Base-by-base conservation (phyloP, 345 rosid genomes). In the Arabis alpina region DNA sequence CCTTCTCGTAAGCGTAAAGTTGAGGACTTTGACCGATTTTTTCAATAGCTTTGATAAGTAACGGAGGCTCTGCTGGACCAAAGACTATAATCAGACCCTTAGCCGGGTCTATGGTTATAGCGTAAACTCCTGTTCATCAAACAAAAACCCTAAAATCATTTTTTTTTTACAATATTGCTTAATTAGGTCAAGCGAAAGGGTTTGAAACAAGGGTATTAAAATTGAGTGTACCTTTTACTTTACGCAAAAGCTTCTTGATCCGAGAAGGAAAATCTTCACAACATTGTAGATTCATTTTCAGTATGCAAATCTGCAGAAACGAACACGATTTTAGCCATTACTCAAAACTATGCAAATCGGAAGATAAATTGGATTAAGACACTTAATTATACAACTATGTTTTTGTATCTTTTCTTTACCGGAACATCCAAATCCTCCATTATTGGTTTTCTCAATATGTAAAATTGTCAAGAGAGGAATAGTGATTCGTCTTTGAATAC, bases 1-100 rank as follows among this genome's bases (percentile, higher is more conserved):
- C 72, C 19, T 42, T 50, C 61, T 73, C 77, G 27, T 73, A 73
- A 27, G 54, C 77, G 61, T 66, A 32, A 10, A 73, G 60, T 42
- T 57, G 51, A 0, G 77, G 66, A 12, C 14, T 73, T 45, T 58
- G 59, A 5, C 77, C 66, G 11, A 5, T 41, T 49, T 42, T 5
- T 41, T 53, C 40, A 3, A 36, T 3, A 1, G 40, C 40, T 36
- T 50, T 41, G 61, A 73, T 51, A 34, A 73, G 60, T 10, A 19
- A 10, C 2, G 4, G 36, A 48, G 72, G 71, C 1, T 57, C 53
- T 28, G 53, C 72, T 10, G 47, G 49, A 40, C 72, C 72, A 12
- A 47, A 41, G 61, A 73, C 59, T 54, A 73, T 23, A 27, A 73
- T 10, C 1, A 73, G 45, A 65, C 72, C 66, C 10, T 66, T 65